These are phyloP conservation scores for Aspergillus udagawae DNA, from an alignment of 2,329 filamentous ascomycete genomes.

Conservation along the genomic window DNA sequence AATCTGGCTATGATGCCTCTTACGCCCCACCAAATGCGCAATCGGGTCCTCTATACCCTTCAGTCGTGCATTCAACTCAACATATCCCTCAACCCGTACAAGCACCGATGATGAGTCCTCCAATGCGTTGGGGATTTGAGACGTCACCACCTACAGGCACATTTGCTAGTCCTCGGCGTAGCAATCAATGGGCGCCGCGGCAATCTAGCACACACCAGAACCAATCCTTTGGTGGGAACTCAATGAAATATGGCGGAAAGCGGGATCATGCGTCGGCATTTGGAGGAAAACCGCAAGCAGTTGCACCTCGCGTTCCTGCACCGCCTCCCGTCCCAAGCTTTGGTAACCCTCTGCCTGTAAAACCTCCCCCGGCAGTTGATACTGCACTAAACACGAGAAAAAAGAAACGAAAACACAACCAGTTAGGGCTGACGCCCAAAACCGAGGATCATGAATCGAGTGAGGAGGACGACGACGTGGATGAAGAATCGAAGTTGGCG, in stretches of 20 bases:
- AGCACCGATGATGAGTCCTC: slow-evolving; percentile 51
- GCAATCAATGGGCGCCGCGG: slow-evolving; percentile 22
- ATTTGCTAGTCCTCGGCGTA: slow-evolving; percentile 36
- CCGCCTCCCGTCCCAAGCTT: slow-evolving; percentile 45
- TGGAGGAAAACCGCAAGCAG: slow-evolving; percentile 26
- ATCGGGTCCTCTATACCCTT: slow-evolving; percentile 15
- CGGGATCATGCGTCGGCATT: slow-evolving; percentile 37
- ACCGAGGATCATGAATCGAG: slow-evolving; percentile 44
- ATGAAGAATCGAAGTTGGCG: slow-evolving; percentile 43
- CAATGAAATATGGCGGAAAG: slow-evolving; percentile 27
- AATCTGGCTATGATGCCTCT: slow-evolving; percentile 23
- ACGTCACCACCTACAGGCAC: slow-evolving; percentile 47
- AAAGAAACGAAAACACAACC: slow-evolving; percentile 43
- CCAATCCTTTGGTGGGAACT: slow-evolving; percentile 15
- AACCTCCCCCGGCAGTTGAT: slow-evolving; percentile 37
- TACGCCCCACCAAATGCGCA: slow-evolving; percentile 22
- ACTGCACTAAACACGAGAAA: slow-evolving; percentile 35
- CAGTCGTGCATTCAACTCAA: slow-evolving; percentile 18
- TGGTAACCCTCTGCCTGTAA: slow-evolving; percentile 40
- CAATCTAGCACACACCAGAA: slow-evolving; percentile 20
- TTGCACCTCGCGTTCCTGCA: slow-evolving; percentile 30
- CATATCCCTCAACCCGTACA: slow-evolving; percentile 20
- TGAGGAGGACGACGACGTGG: slow-evolving; percentile 43
- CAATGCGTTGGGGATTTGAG: slow-evolving; percentile 55
- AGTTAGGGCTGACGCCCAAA: slow-evolving; percentile 46